These are phyloP conservation scores for Daldinia sp. DNA, from an alignment of 2,329 filamentous ascomycete species.

Conservation along the genomic window DNA sequence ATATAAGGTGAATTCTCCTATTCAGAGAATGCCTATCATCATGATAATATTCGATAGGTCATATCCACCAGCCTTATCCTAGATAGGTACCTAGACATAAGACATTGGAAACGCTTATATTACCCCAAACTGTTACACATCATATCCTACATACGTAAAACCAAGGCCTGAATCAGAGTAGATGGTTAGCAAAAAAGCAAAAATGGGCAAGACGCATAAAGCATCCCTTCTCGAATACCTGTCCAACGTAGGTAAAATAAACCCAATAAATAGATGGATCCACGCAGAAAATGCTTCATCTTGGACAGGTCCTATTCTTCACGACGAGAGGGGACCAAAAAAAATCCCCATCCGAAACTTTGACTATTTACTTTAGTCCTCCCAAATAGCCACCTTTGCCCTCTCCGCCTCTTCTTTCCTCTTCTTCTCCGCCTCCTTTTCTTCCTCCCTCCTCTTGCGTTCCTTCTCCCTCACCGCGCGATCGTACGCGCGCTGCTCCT, in stretches of 20 bases:
- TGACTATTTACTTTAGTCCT: slow-evolving; percentile 62
- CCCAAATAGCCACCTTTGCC: slow-evolving; percentile 89
- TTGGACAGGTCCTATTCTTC: too few relatives aligned
- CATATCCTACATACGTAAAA: background rate
- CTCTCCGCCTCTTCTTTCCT: slow-evolving; percentile 72
- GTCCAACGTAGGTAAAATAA: background rate
- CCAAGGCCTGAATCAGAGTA: background rate
- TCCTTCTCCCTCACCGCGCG: slow-evolving; percentile 85
- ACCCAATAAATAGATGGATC: background rate
- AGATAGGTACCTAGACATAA: slow-evolving; percentile 2
- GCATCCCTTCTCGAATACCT: background rate
- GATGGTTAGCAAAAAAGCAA: background rate
- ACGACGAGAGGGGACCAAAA: too few relatives aligned
- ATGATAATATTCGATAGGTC: background rate
- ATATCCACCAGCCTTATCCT: background rate
- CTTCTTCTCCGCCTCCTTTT: slow-evolving; percentile 73
- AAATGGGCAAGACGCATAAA: background rate
- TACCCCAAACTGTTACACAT: background rate
- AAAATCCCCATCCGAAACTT: too few relatives aligned
- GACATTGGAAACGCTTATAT: background rate
- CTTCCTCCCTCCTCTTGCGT: slow-evolving; percentile 78
- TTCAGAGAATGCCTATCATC: background rate
- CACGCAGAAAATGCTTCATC: background rate
- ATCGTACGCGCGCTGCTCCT: slow-evolving; percentile 91
- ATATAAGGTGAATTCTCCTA: background rate